These are phyloP conservation scores for Ehretia macrophylla DNA, from an alignment of 257 asterid species.

Conservation along the genomic window DNA sequence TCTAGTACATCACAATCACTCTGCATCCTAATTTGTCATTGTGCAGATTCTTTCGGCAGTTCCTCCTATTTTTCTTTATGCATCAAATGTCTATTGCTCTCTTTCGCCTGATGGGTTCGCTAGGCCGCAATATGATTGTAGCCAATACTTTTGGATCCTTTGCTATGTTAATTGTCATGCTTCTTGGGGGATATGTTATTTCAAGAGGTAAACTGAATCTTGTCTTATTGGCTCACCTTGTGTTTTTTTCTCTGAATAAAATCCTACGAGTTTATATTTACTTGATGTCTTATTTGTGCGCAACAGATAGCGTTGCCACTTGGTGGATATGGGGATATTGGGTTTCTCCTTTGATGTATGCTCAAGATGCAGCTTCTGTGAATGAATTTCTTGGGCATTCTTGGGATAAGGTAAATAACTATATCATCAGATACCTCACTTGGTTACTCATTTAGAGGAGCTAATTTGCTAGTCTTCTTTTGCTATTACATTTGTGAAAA, in stretches of 20 bases:
- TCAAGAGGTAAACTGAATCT: constrained; percentile 65
- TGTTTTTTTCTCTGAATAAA: not conserved
- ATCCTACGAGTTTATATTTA: not conserved
- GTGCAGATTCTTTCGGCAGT: constrained; percentile 76
- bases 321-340: constrained; percentile 99
- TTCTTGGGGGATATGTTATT: constrained; percentile 90
- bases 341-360: constrained; percentile 92
- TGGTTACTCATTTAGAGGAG: not conserved
- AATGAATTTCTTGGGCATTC: constrained; percentile 92
- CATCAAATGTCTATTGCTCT: constrained; percentile 92
- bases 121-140: constrained; percentile 94
- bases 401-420: constrained; percentile 71
- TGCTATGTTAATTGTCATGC: constrained; percentile 91
- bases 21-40: constrained; percentile 5
- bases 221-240: not conserved
- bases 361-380: constrained; percentile 87
- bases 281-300: constrained; percentile 15
- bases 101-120: constrained; percentile 86
- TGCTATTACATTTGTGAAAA: not conserved
- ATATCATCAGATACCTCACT: not conserved
- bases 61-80: constrained; percentile 72
- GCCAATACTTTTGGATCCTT: constrained; percentile 98
- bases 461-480: constrained; percentile 2
- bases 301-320: constrained; percentile 76
- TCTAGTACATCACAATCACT: not conserved